phyloP scores from a whole-genome alignment of 1,139 yeast genomes.

The Sugiyamaella pinicola region DNA sequence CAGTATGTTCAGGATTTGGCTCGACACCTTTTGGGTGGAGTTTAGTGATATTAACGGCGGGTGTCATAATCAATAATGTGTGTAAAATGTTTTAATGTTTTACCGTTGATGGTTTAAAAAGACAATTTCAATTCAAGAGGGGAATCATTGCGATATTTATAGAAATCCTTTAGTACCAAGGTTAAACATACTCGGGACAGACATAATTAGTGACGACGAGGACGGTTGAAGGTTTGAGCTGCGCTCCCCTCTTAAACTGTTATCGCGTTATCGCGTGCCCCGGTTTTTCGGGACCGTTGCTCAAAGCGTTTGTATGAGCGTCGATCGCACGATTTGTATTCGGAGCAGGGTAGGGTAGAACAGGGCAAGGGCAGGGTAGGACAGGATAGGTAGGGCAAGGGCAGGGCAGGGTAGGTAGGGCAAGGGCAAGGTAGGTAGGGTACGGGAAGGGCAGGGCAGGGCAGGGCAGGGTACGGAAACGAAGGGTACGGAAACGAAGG shows the following conservation, averaged over 20 bases:
- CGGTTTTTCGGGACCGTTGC: slow-evolving; percentile 17
- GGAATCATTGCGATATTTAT: neutral
- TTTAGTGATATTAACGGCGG: slow-evolving; percentile 46
- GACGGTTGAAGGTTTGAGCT: too few relatives aligned
- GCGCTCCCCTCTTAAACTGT: neutral
- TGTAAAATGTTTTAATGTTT: too few relatives aligned
- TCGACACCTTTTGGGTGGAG: slow-evolving; percentile 49
- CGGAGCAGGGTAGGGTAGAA: slow-evolving; percentile 11
- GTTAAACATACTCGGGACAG: neutral
- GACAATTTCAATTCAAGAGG: neutral
- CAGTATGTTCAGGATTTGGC: slow-evolving; percentile 43
- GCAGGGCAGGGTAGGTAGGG: too few relatives aligned
- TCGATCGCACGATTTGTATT: slow-evolving; percentile 8
- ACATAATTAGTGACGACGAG: neutral
- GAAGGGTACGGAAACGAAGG: neutral
- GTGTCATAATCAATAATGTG: slow-evolving; percentile 35
- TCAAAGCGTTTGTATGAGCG: neutral
- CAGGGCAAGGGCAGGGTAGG: too few relatives aligned
- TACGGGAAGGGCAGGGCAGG: too few relatives aligned
- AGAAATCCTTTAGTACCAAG: neutral
- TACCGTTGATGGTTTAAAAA: too few relatives aligned
- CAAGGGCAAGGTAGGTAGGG: too few relatives aligned
- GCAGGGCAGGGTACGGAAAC: too few relatives aligned
- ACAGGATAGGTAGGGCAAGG: too few relatives aligned
- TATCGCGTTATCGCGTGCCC: slow-evolving; percentile 16